These are phyloP conservation scores for Pilaira anomala DNA, from an alignment of 192 early-diverging fungal genomes.

Conservation along the genomic window DNA sequence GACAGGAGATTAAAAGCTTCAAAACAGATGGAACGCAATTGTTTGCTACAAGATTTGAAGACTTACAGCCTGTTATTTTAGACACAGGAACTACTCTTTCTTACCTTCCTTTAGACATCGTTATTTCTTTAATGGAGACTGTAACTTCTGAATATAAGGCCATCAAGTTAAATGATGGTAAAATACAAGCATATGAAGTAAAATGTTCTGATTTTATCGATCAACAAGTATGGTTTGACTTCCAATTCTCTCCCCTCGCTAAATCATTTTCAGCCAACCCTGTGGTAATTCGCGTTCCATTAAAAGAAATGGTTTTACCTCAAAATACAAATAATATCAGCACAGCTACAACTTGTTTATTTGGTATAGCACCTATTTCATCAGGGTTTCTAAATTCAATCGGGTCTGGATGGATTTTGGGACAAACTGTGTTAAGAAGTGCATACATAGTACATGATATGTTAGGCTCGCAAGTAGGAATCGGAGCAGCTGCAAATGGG, in stretches of 20 bases:
- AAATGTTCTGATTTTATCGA: constrained; percentile 5
- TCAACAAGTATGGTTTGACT: constrained; percentile 10
- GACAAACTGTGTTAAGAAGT: constrained; percentile 21
- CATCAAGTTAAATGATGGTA: not conserved
- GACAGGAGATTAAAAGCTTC: not conserved
- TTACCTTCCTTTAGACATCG: constrained; percentile 13
- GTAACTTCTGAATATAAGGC: constrained; percentile 6
- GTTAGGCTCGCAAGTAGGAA: constrained; percentile 20
- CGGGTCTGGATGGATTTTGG: constrained; percentile 26
- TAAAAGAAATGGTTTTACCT: constrained; percentile 16
- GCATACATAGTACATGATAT: constrained; percentile 28
- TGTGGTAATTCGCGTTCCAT: constrained; percentile 14
- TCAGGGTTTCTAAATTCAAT: not conserved
- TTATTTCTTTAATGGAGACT: not conserved
- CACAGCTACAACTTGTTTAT: constrained; percentile 14
- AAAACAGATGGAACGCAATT: too few relatives aligned
- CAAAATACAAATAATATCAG: constrained; percentile 19
- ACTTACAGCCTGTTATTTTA: constrained; percentile 19
- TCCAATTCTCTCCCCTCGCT: constrained; percentile 13
- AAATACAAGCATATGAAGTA: constrained; percentile 14
- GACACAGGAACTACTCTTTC: constrained; percentile 33
- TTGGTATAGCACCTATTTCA: constrained; percentile 29
- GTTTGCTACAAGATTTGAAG: not conserved
- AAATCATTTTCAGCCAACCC: not conserved
- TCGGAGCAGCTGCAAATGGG: constrained; percentile 17